phyloP scores from a whole-genome alignment of 805 yeast genomes.

The Vanderwaltozyma verrucispora region DNA sequence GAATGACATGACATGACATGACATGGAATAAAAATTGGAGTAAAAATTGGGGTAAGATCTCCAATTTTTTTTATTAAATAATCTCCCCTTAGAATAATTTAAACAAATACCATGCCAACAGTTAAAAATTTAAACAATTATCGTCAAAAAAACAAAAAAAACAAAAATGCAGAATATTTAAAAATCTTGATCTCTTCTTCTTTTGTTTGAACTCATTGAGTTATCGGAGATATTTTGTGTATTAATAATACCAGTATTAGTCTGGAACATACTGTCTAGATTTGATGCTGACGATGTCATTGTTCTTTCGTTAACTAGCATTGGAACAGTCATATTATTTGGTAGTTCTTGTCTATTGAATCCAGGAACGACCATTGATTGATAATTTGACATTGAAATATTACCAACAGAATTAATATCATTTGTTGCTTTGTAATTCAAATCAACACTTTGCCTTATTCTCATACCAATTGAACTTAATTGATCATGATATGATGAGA shows the following conservation, averaged over 20 bases:
- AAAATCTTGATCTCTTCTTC: conserved; percentile 1
- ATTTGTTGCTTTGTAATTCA: not conserved
- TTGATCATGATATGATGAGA: conserved; percentile 24
- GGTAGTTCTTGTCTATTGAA: conserved; percentile 1
- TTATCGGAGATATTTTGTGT: not conserved
- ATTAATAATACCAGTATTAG: too few relatives aligned
- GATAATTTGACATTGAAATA: not conserved
- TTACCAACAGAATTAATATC: not conserved
- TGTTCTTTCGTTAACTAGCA: conserved; percentile 26
- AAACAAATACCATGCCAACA: too few relatives aligned
- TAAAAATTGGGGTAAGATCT: too few relatives aligned
- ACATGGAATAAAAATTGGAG: too few relatives aligned
- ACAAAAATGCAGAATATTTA: too few relatives aligned
- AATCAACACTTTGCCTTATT: conserved; percentile 54
- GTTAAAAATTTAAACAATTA: too few relatives aligned
- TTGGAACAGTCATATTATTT: conserved; percentile 20
- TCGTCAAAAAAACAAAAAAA: too few relatives aligned
- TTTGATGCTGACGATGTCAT: conserved; percentile 15
- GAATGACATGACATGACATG: too few relatives aligned
- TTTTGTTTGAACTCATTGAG: conserved; percentile 2
- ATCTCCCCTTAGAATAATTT: too few relatives aligned
- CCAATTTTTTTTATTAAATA: too few relatives aligned
- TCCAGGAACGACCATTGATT: conserved; percentile 1
- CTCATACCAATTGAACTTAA: conserved; percentile 60
- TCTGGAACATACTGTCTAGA: conserved; percentile 2